Base-by-base conservation (phyloP, 768 basidiomycete genomes). In the Calocybe indica region DNA sequence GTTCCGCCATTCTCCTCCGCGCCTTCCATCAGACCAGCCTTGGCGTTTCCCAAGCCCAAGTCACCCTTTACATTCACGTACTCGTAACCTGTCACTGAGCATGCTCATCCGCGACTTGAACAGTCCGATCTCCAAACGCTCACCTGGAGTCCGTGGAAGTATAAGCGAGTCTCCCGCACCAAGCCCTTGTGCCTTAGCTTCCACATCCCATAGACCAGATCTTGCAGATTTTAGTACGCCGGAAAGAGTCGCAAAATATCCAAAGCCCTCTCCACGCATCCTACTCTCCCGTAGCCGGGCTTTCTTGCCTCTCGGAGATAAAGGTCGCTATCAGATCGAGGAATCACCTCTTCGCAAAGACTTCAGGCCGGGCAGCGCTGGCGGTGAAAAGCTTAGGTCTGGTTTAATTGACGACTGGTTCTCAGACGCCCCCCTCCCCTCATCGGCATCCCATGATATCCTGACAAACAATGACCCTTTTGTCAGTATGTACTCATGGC, bases 41-140 rank as follows among this genome's bases (percentile, higher is more conserved):
- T 90, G 88, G 88, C 79, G 85, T 34, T 87, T 82, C 58, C 80
- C 84, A 6, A 89, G 85, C 56, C 85, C 86, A 8, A 86, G 83
- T 48, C 85, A 90, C 57, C 86, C 86, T 1, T 64, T 88, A 37
- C 83, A 88, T 62, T 82, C 79, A 12, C 73, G 65, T 35, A 73
- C 78, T 11, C 76, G 79, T 33, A 83, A 88, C 48, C 58, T 86
- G 12, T 82, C 82, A 30, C 67, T 90, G 38, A 75, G 78, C 46
- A 78, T 84, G 75, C 68, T 88, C 29, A 72, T 78, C 37, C 72
- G 71, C 11, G 78, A 76, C 33, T 66, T 71, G 13, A 63, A 69
- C 7, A 85, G 79, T 52, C 80, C 75, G 12, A 51, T 70, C 49
- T 54, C 66, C 56, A 70, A 71, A 53, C 55, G 62, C 49, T 58